phyloP scores from a whole-genome alignment of 257 asterid species.

The Solanum piurae region DNA sequence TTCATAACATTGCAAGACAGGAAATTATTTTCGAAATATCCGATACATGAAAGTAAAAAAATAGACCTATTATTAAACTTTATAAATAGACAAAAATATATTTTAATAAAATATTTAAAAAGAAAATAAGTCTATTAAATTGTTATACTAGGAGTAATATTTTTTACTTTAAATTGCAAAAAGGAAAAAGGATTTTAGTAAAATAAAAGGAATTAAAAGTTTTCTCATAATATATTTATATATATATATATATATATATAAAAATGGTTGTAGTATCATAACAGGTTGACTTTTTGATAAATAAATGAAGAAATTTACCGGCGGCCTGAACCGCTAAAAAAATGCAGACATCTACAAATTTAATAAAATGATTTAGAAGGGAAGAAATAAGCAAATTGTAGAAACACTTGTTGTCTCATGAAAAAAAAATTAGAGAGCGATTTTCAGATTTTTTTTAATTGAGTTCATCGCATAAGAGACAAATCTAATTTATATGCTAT shows the following conservation, averaged over 20 bases:
- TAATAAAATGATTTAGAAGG: neutral
- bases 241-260: neutral
- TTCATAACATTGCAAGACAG: neutral
- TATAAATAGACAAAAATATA: neutral
- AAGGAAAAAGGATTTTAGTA: neutral
- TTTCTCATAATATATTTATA: neutral
- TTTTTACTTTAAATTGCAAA: neutral
- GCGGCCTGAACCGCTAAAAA: neutral
- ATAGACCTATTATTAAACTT: too few relatives aligned
- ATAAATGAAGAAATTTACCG: neutral
- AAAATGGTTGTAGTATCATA: neutral
- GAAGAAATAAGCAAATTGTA: neutral
- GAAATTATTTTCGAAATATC: too few relatives aligned
- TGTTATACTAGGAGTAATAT: neutral
- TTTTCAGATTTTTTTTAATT: too few relatives aligned
- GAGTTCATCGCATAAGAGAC: neutral
- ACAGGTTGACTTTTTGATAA: neutral
- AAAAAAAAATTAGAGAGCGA: neutral
- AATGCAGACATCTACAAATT: neutral
- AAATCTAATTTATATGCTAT: neutral
- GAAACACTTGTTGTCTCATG: neutral
- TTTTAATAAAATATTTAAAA: too few relatives aligned
- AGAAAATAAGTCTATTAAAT: too few relatives aligned
- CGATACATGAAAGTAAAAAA: too few relatives aligned
- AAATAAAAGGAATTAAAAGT: neutral